Base-by-base conservation (phyloP, 148 eudicot genomes). In the Heliamphora exappendiculata region DNA sequence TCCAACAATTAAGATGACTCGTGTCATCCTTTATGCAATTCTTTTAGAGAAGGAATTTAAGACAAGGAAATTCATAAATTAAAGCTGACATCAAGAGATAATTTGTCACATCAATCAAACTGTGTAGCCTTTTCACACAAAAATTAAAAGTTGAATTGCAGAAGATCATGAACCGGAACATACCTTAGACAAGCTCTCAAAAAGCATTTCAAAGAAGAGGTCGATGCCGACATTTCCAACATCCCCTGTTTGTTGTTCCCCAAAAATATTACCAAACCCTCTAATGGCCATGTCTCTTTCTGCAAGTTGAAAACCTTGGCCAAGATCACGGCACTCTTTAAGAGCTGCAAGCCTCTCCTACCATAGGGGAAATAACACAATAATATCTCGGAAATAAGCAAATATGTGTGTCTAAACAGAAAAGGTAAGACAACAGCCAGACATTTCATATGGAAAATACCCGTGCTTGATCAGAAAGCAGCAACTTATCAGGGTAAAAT, bases 211-310 rank as follows among this genome's bases (percentile, higher is more conserved):
- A 75, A 89, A 94, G 82, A 89, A 94, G 80, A 94, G 93, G 85
- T 90, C 97, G 78, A 90, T 88, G 81, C 98, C 93, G 62, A 94
- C 97, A 80, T 95, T 92, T 83, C 97, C 98, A 78, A 95, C 86
- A 84, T 95, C 98, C 70, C 98, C 98, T 28, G 98, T 92, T 82
- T 95, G 97, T 79, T 95, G 97, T 85, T 92, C 98, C 16, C 98
- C 98, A 82, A 95, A 95, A 65, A 95, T 95, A 86, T 92, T 95
- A 78, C 98, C 98, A 84, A 92, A 95, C 33, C 98, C 98, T 86
- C 98, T 89, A 34, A 92, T 95, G 39, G 90, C 93, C 98, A 95
- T 95, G 79, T 95, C 98, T 85, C 93, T 89, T 86, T 95, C 97
- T 50, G 98, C 97, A 78, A 95, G 96, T 74, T 89, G 98, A 80